Base-by-base conservation (phyloP, 208 protist genomes). In the Leptomonas seymouri region DNA sequence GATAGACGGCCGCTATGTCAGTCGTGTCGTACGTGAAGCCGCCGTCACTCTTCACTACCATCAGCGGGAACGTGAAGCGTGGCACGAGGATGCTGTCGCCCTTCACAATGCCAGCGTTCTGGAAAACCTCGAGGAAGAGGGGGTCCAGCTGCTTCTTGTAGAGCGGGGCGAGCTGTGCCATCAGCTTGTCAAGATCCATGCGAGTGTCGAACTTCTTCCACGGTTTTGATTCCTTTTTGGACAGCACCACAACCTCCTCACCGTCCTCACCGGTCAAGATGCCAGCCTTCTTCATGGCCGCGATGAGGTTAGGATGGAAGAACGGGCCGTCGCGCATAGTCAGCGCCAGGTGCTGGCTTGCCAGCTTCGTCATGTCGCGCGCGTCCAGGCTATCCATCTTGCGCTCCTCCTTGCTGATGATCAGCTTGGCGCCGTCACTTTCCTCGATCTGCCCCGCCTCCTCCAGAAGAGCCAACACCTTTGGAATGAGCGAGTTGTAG, bases 1-100 rank as follows among this genome's bases (percentile, higher is more conserved):
- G 94, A 68, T 95, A 95, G 74, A 96, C 90, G 20, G 88, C 70
- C 2, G 95, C 81, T 21, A 98, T 50, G 72, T 99, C 97, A 14
- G 96, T 99, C 9, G 96, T 98, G 76, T 98, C 96, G 82, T 98
- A 98, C 18, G 87, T 97, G 74, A 80, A 98, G 45, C 97, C 97
- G 57, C 98, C 98, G 73, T 99, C 98, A 67, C 91, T 93, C 85
- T 99, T 99, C 44, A 84, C 70, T 16, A 98, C 83, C 59, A 99
- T 98, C 31, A 99, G 82, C 20, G 98, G 98, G 64, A 96, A 96
- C 66, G 78, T 85, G 72, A 97, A 97, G 78, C 84, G 84, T 2
- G 93, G 93, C n/a, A 97, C 88, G 44, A 75, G 71, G 75, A 97
- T 84, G 54, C 63, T 75, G 60, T 88, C 87, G 25, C 82, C 89